Conservation (phyloP, 495 filamentous ascomycete genomes). For the Penicillium goetzii region DNA sequence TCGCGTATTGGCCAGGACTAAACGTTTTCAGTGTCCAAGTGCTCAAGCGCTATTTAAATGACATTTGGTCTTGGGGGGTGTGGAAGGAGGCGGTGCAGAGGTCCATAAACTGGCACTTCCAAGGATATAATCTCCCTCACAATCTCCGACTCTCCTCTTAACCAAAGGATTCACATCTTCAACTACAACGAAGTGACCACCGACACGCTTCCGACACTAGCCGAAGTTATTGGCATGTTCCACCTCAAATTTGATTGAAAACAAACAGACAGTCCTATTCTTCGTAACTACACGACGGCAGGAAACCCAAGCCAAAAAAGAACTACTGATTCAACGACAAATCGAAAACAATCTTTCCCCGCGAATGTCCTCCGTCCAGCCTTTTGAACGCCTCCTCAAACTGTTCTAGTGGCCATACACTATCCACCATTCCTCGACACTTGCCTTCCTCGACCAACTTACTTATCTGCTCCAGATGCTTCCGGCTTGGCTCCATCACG, state of each 20-base stretch:
- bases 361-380: conserved; percentile 45
- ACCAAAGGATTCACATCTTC: no score
- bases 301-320: no score
- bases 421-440: conserved; percentile 47
- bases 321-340: conserved; percentile 14
- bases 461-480: conserved; percentile 47
- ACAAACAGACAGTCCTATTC: background rate
- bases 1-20: background rate
- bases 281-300: background rate
- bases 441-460: conserved; percentile 47
- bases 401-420: conserved; percentile 51
- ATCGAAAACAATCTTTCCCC: conserved; percentile 49
- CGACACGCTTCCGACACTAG: no score
- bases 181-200: no score
- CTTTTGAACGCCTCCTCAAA: conserved; percentile 50
- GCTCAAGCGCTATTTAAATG: background rate
- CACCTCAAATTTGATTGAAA: no score
- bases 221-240: no score
- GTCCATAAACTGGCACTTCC: no score
- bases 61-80: background rate
- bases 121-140: background rate
- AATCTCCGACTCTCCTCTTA: no score
- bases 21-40: background rate
- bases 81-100: background rate
- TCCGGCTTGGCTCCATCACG: conserved; percentile 47